Evolutionary conservation across 768 basidiomycete species (phyloP).

Genomic region (Coprinopsis strossmayeri): DNA sequence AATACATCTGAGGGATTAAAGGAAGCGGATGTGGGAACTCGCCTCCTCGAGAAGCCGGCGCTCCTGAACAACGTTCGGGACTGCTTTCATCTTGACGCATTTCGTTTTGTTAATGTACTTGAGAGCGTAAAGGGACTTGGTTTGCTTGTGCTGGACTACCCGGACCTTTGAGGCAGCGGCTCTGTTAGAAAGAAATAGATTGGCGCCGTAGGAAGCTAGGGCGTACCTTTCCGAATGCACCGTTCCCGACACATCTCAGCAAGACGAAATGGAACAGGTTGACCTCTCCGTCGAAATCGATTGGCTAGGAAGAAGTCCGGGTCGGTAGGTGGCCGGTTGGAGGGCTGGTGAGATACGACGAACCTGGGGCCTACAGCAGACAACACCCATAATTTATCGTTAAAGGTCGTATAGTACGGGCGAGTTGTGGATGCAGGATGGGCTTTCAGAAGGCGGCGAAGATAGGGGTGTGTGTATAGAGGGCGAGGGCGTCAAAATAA

Average conservation of each 20-base stretch:
- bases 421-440: neutral
- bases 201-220: slow-evolving; percentile 9
- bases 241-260: slow-evolving; percentile 94
- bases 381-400: slow-evolving; percentile 62
- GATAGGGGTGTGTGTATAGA: neutral
- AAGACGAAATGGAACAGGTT: slow-evolving; percentile 97
- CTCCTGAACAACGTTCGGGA: slow-evolving; percentile 96
- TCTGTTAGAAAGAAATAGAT: slow-evolving; percentile 8
- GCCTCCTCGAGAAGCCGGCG: slow-evolving; percentile 94
- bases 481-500: neutral
- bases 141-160: slow-evolving; percentile 98
- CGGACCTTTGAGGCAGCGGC: slow-evolving; percentile 61
- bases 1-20: too few species aligned
- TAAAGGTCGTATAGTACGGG: slow-evolving; percentile 20
- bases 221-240: slow-evolving; percentile 93
- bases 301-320: slow-evolving; percentile 47
- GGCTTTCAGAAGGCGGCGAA: neutral
- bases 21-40: too few species aligned
- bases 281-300: slow-evolving; percentile 93
- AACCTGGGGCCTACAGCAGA: slow-evolving; percentile 81
- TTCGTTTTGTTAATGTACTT: slow-evolving; percentile 99
- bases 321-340: neutral
- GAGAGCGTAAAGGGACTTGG: slow-evolving; percentile 92
- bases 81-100: slow-evolving; percentile 98
- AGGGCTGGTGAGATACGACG: slow-evolving; percentile 14